Percentiles rank a stretch among this genome's conserved stretches.
These are phyloP conservation scores for Linum tenue DNA, from an alignment of 345 rosid species.

Conservation along the genomic window DNA sequence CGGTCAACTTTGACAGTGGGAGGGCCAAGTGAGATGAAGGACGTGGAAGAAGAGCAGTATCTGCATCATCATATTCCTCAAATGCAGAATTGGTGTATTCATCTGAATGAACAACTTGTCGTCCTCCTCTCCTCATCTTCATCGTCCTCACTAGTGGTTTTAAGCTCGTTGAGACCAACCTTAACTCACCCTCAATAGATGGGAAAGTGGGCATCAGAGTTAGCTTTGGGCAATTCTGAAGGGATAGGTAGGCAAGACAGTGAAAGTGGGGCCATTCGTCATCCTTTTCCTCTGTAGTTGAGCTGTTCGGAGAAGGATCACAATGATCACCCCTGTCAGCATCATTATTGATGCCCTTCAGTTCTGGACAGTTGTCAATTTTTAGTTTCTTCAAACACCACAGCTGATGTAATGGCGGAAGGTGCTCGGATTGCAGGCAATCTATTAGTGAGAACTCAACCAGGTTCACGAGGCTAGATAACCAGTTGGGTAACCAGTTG, in stretches of 20 bases:
- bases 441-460: neutral
- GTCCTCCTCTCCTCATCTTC: too few relatives aligned
- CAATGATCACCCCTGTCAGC: too few relatives aligned
- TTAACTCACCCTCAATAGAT: neutral
- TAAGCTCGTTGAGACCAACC: neutral
- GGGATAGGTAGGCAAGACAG: too few relatives aligned
- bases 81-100: too few relatives aligned
- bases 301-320: neutral
- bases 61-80: too few relatives aligned
- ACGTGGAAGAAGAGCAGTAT: too few relatives aligned
- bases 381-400: neutral
- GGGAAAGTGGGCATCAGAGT: neutral
- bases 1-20: too few relatives aligned
- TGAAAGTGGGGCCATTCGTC: neutral
- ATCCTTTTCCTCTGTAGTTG: too few relatives aligned
- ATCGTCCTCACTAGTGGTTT: neutral
- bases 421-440: neutral
- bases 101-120: too few relatives aligned
- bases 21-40: too few relatives aligned
- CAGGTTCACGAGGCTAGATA: neutral
- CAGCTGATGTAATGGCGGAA: neutral
- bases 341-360: neutral
- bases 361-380: neutral
- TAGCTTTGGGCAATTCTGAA: neutral
- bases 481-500: neutral